These are phyloP conservation scores for Nakaseomyces nivariensis DNA, from an alignment of 1,139 yeast species.

Conservation along the genomic window DNA sequence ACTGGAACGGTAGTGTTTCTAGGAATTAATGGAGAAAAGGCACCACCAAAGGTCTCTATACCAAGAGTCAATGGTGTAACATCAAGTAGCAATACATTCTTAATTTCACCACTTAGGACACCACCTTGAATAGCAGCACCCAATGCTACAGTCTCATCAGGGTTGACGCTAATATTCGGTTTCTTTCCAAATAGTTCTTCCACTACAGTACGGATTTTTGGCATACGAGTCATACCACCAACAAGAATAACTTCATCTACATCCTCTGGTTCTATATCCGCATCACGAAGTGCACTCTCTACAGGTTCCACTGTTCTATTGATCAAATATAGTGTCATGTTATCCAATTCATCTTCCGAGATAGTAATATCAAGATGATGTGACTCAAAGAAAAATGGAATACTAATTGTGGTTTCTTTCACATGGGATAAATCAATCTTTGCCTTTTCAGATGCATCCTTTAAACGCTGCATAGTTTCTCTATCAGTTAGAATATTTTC, in stretches of 20 bases:
- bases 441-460: constrained; percentile 63
- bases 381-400: constrained; percentile 50
- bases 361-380: constrained; percentile 43
- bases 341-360: constrained; percentile 56
- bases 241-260: constrained; percentile 65
- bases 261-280: constrained; percentile 51
- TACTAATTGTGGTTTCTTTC: constrained; percentile 43
- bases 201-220: constrained; percentile 52
- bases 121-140: constrained; percentile 87
- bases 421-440: constrained; percentile 64
- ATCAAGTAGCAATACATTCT: constrained; percentile 63
- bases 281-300: constrained; percentile 58
- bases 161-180: constrained; percentile 62
- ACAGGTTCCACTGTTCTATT: constrained; percentile 57
- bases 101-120: constrained; percentile 57
- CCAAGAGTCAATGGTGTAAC: constrained; percentile 75
- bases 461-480: constrained; percentile 46
- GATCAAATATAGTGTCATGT: constrained; percentile 51
- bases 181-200: constrained; percentile 44
- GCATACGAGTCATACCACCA: constrained; percentile 87
- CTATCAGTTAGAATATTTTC: constrained; percentile 12
- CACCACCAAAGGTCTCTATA: constrained; percentile 75
- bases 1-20: constrained; percentile 71
- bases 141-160: constrained; percentile 77
- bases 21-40: constrained; percentile 66